Evolutionary conservation across 352 stramenopile genomes (phyloP), one percentile per base, ranked within the genome.

Genomic region (Pythium rishiriense): DNA sequence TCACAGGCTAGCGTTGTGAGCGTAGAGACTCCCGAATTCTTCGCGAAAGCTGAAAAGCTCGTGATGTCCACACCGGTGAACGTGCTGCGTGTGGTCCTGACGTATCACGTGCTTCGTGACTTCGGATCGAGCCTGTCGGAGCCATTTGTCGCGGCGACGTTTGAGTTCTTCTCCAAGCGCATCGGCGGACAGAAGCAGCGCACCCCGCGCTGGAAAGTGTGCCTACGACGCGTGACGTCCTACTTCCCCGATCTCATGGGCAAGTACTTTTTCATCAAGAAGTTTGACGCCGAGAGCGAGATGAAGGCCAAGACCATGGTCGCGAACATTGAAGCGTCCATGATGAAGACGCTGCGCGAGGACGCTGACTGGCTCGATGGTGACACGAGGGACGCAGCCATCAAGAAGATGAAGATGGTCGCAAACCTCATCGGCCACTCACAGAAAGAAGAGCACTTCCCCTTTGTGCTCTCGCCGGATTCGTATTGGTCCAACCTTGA

Each of bases 201-300:
- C 46, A 84, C 93, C n/a, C 87, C 85, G 33, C 80, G 92, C 10
- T 96, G 91, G 87, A 98, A 98, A 62, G 74, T 93, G 21, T 96
- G 89, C 63, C 80, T 98, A 57, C 69, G 63, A 14, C 72, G 71
- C 7, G 79, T 88, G 25, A 79, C 64, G 0, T 35, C 60, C 19
- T 73, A 67, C 19, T 88, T 93, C 35, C 84, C 84, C 1, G 65
- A 79, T 19, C 62, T 91, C n/a, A 73, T 90, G 21, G 93, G 91
- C 42, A 96, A 98, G 62, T 85, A 98, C 42, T 98, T 92, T 60
- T 95, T 91, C 33, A 77, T 93, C 29, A 83, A 91, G 63, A 88
- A 90, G 31, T 98, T 98, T 71, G 87, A 97, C 66, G 55, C 79
- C 17, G 69, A 75, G 8, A 90, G 82, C 59, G 94, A 98, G 59